phyloP scores from a whole-genome alignment of 176 grass and related monocot genomes.

The Avena insularis region DNA sequence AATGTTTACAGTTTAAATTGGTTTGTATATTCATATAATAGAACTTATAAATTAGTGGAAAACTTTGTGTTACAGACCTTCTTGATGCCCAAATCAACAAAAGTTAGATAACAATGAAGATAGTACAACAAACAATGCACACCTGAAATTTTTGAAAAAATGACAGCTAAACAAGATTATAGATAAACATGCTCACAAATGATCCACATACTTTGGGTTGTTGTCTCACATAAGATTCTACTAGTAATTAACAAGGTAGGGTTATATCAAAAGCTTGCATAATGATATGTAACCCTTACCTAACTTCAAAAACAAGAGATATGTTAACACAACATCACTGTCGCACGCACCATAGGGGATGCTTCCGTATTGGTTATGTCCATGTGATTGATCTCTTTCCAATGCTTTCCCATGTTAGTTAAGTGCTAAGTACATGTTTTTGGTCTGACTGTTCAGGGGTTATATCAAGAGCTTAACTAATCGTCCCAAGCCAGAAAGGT shows the following conservation, averaged over 20 bases:
- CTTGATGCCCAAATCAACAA: not conserved
- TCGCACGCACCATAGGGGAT: not conserved
- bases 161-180: not conserved
- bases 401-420: constrained; percentile 39
- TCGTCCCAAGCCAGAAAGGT: constrained; percentile 20
- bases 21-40: too few relatives aligned
- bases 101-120: not conserved
- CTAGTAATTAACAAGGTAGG: not conserved
- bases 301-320: constrained; percentile 6
- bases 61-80: not conserved
- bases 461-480: constrained; percentile 26
- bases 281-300: constrained; percentile 2
- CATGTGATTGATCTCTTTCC: constrained; percentile 7
- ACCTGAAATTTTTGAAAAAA: not conserved
- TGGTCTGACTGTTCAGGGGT: constrained; percentile 9
- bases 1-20: not conserved
- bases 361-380: constrained; percentile 25
- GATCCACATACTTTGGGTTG: not conserved
- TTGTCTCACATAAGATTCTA: not conserved
- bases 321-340: not conserved
- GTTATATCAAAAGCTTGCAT: not conserved
- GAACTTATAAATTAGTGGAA: too few relatives aligned
- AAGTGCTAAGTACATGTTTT: constrained; percentile 31
- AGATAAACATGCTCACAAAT: not conserved
- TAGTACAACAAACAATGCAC: not conserved